phyloP scores from a whole-genome alignment of 306 rosid genomes.

The Potentilla sterilis region DNA sequence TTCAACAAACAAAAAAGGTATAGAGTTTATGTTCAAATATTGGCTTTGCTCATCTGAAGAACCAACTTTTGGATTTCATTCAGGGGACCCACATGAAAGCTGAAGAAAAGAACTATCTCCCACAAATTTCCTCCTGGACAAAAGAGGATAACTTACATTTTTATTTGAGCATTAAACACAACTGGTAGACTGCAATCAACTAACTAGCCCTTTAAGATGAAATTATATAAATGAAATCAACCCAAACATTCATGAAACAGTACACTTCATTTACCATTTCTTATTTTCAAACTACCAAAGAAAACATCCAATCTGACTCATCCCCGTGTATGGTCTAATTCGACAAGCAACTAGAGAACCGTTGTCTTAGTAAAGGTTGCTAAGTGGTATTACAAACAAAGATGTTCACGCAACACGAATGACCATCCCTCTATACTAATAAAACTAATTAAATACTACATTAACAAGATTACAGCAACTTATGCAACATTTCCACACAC shows the following conservation, averaged over 20 bases:
- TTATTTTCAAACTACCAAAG: not conserved
- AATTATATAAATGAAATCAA: not conserved
- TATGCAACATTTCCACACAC: slow-evolving; percentile 7
- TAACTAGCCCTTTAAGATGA: not conserved
- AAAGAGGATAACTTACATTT: not conserved
- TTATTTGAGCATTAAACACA: not conserved
- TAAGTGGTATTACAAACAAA: not conserved
- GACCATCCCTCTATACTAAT: not conserved
- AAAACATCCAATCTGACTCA: not conserved
- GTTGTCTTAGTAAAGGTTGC: not conserved
- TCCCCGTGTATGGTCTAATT: not conserved
- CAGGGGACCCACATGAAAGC: not conserved
- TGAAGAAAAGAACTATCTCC: not conserved
- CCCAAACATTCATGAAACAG: not conserved
- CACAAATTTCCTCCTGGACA: not conserved
- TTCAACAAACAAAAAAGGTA: not conserved
- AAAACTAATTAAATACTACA: not conserved
- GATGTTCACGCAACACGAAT: not conserved
- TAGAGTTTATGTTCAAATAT: not conserved
- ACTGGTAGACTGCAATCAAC: not conserved
- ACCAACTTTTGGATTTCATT: not conserved
- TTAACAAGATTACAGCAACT: not conserved
- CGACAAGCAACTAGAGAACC: not conserved
- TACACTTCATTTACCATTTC: not conserved
- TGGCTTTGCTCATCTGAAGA: not conserved